Conservation (phyloP, 1,284 basidiomycete species). For the Trametes pubescens region DNA sequence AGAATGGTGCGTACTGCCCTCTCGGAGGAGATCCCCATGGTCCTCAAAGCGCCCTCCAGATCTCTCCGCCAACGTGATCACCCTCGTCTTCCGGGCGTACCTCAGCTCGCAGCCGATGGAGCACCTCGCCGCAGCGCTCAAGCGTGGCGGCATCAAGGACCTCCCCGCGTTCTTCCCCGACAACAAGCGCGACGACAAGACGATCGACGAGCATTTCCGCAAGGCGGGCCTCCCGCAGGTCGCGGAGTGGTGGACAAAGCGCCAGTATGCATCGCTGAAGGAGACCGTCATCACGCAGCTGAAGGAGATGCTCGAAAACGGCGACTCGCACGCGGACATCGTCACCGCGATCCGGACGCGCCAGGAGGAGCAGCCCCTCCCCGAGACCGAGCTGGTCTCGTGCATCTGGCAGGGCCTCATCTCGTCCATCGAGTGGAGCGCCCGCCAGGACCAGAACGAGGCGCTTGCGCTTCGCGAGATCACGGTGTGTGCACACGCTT, state of each 20-base stretch:
- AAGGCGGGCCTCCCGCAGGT: conserved; percentile 79
- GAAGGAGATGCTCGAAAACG: conserved; percentile 55
- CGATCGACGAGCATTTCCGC: conserved; percentile 88
- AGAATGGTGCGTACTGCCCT: conserved; percentile 71
- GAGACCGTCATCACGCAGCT: conserved; percentile 44
- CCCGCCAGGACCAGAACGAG: conserved; percentile 91
- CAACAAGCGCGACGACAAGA: conserved; percentile 77
- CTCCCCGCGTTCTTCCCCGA: conserved; percentile 88
- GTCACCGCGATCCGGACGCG: conserved; percentile 74
- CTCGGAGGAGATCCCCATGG: not conserved
- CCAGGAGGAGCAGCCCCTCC: conserved; percentile 74
- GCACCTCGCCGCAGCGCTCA: conserved; percentile 80
- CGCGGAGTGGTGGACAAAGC: conserved; percentile 92
- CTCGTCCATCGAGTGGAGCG: conserved; percentile 85
- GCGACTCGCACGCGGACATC: conserved; percentile 73
- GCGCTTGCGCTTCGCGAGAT: conserved; percentile 86
- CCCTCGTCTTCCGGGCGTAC: conserved; percentile 83
- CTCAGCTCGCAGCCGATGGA: conserved; percentile 86
- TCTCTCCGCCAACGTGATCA: conserved; percentile 80
- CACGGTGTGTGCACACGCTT: conserved; percentile 56
- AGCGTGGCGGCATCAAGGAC: conserved; percentile 87
- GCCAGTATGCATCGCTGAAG: conserved; percentile 73
- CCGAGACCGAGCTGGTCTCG: conserved; percentile 84
- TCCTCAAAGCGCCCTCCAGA: conserved; percentile 52
- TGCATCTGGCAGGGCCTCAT: conserved; percentile 95